Evolutionary conservation across 2,329 filamentous ascomycete genomes (phyloP).

Genomic region (Helotiales sp.): DNA sequence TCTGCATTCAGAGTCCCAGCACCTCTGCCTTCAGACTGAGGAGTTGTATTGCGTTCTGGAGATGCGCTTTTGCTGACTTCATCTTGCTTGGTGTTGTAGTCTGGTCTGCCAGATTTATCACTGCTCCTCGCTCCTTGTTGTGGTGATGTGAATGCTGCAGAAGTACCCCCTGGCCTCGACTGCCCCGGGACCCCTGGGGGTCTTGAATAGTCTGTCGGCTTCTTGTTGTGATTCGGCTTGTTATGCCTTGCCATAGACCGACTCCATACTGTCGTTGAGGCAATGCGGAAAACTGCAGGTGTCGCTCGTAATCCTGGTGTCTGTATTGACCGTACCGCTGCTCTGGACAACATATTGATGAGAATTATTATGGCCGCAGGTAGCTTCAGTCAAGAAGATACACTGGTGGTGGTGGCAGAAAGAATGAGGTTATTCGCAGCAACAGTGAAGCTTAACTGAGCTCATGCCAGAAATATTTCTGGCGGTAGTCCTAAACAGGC

Average conservation of each 20-base stretch:
- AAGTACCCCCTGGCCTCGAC: slow-evolving; percentile 13
- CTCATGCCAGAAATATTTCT: slow-evolving; percentile 12
- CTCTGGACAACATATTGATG: slow-evolving; percentile 35
- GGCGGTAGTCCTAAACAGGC: background rate
- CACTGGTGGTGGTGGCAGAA: slow-evolving; percentile 14
- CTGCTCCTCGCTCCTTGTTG: slow-evolving; percentile 19
- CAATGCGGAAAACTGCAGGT: slow-evolving; percentile 34
- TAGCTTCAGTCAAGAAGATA: slow-evolving; percentile 34
- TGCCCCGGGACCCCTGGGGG: slow-evolving; percentile 19
- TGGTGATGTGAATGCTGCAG: slow-evolving; percentile 18
- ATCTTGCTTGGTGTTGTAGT: slow-evolving; percentile 22
- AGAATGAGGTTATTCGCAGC: background rate
- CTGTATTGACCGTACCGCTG: slow-evolving; percentile 29
- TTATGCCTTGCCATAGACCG: slow-evolving; percentile 46
- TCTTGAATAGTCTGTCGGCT: slow-evolving; percentile 24
- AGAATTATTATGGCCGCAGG: slow-evolving; percentile 13
- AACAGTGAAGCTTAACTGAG: background rate
- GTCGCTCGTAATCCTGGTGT: slow-evolving; percentile 27
- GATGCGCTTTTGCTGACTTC: slow-evolving; percentile 21
- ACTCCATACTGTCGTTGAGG: slow-evolving; percentile 41
- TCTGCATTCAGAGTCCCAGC: slow-evolving; percentile 20
- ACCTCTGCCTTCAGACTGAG: slow-evolving; percentile 12
- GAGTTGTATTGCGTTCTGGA: slow-evolving; percentile 16
- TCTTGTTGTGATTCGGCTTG: slow-evolving; percentile 31
- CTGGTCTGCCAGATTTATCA: slow-evolving; percentile 21